Conservation (phyloP, 1,284 basidiomycete genomes). For the Puccinia coronata region DNA sequence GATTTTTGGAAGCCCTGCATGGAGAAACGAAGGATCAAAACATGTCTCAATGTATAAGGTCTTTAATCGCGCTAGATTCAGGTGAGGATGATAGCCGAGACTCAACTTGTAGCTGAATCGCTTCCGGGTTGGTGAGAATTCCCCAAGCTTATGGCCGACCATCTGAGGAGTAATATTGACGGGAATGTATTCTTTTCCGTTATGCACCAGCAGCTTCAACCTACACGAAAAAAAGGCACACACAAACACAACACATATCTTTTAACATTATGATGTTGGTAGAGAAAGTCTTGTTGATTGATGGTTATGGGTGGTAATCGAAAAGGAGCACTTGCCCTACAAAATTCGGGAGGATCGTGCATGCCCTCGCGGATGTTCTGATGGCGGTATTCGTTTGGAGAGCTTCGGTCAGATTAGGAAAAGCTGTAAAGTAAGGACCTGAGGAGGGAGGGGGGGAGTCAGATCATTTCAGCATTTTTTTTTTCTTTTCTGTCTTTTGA, state of each 20-base stretch:
- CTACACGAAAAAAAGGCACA: conserved; percentile 60
- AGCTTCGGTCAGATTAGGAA: conserved; percentile 83
- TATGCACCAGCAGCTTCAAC: conserved; percentile 86
- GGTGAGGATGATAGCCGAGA: not conserved
- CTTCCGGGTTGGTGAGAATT: conserved; percentile 83
- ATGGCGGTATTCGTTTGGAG: conserved; percentile 81
- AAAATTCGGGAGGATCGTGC: conserved; percentile 91
- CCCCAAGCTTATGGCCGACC: conserved; percentile 97
- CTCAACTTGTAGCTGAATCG: conserved; percentile 60
- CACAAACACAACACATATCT: conserved; percentile 10
- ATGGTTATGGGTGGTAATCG: not conserved
- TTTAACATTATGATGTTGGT: not conserved
- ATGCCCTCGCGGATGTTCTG: conserved; percentile 82
- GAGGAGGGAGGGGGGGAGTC: conserved; percentile 4
- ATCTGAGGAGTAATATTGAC: conserved; percentile 90
- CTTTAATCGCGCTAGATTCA: too few species aligned
- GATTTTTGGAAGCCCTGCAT: not conserved
- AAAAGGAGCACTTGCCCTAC: conserved; percentile 69
- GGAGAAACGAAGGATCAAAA: too few species aligned
- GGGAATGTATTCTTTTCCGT: conserved; percentile 85
- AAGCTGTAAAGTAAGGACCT: conserved; percentile 95
- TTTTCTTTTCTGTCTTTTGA: too few species aligned
- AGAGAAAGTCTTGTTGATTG: too few species aligned
- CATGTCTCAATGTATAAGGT: too few species aligned
- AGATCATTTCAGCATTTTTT: not conserved